Base-by-base conservation (phyloP, 2,329 filamentous ascomycete species). In the Salinomyces thailandicus region DNA sequence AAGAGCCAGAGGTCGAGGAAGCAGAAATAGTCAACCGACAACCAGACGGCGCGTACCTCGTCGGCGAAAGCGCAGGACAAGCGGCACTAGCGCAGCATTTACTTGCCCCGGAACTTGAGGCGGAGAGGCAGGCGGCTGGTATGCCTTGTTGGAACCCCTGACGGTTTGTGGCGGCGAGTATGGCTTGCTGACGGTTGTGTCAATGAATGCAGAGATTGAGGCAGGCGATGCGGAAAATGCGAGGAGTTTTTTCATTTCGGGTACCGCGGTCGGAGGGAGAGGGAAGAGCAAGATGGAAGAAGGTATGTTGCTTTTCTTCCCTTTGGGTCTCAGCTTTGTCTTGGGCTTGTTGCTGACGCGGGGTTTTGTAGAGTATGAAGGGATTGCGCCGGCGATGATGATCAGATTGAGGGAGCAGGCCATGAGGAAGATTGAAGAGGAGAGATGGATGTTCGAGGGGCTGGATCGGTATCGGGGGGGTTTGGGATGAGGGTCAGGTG, bases 21-120 rank as follows among this genome's bases (percentile, higher is more conserved):
- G 27, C 35, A 32, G 50, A 53, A 4, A 46, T 55, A 17, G 51
- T 55, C 18, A 51, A 50, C 29, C 31, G 52, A 39, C 49, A 48
- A 32, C 28, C 48, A 11, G 46, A 52, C 33, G 52, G 52, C 4
- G 46, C 37, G 7, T 52, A 46, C 30, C 36, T 55, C 27, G 41
- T 52, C 9, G 48, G 36, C 11, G 36, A 33, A 8, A 35, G 29
- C 13, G 36, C 17, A 5, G 18, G 15, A 20, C 33, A 30, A 12
- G 40, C 43, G 19, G 33, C 5, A 8, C 18, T 35, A 6, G 31
- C 27, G 15, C 15, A 16, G 26, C 7, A 35, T 7, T 26, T 36
- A 20, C 7, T 9, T 3, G 17, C 36, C 19, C 29, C 31, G 31
- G 32, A 41, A 33, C 13, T 33, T n/a, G 22, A 41, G 19, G 38